These are phyloP conservation scores for Prunus davidiana DNA, from an alignment of 306 rosid genomes.

Conservation along the genomic window DNA sequence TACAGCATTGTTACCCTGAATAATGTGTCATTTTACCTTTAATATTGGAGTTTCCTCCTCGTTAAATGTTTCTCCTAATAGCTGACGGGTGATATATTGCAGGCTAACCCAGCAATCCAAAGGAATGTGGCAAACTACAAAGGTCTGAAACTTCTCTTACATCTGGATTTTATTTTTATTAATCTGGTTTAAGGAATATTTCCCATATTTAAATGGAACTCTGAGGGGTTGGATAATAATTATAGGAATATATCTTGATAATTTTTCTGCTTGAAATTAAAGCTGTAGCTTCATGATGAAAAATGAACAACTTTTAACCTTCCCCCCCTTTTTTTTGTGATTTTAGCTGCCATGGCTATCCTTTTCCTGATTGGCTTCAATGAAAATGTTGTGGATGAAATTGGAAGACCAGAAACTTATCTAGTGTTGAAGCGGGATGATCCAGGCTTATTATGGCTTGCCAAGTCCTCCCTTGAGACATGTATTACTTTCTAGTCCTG, in stretches of 20 bases:
- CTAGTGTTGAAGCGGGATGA: slow-evolving; percentile 85
- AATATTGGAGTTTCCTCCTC: neutral
- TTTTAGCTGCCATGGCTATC: slow-evolving; percentile 83
- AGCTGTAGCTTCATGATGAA: neutral
- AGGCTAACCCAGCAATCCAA: slow-evolving; percentile 76
- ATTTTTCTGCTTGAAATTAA: neutral
- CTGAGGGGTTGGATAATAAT: neutral
- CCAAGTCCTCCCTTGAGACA: slow-evolving; percentile 80
- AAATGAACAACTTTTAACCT: neutral
- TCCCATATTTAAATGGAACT: neutral
- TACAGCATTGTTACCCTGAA: slow-evolving; percentile 11
- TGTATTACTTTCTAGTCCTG: slow-evolving; percentile 32
- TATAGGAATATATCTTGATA: neutral
- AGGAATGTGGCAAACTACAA: slow-evolving; percentile 56
- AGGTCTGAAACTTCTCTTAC: slow-evolving; percentile 49
- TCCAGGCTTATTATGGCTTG: slow-evolving; percentile 93
- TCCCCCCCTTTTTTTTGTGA: slow-evolving; percentile 1
- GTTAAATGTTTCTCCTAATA: neutral
- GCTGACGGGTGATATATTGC: slow-evolving; percentile 35
- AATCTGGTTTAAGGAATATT: neutral
- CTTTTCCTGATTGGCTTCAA: slow-evolving; percentile 63
- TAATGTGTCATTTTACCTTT: neutral
- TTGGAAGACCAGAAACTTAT: slow-evolving; percentile 69
- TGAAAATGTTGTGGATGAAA: slow-evolving; percentile 64
- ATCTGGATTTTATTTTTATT: slow-evolving; percentile 9